Conservation (phyloP, 371 early-diverging fungal genomes). For the Rhizopus delemar region DNA sequence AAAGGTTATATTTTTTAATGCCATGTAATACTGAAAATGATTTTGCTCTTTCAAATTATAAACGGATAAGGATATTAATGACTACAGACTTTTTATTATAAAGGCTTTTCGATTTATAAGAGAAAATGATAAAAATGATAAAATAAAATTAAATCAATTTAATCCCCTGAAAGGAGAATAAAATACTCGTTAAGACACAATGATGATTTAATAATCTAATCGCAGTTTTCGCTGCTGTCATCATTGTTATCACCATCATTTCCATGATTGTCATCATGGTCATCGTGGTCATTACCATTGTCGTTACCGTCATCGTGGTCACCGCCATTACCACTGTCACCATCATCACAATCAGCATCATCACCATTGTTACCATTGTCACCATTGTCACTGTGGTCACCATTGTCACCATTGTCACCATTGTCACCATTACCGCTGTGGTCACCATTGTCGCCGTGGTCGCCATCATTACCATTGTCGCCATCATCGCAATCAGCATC, state of each 20-base stretch:
- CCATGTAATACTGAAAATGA: too few species aligned
- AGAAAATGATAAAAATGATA: conserved; percentile 4
- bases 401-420: not conserved
- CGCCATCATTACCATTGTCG: conserved; percentile 5
- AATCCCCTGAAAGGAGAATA: not conserved
- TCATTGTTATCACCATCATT: not conserved
- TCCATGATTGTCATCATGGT: not conserved
- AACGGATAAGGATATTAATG: not conserved
- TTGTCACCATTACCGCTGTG: not conserved
- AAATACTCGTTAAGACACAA: conserved; percentile 1
- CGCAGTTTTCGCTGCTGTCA: conserved; percentile 1
- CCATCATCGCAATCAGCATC: conserved; percentile 1
- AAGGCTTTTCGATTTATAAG: conserved; percentile 7
- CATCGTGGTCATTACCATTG: not conserved
- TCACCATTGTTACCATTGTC: not conserved
- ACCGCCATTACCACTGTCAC: not conserved
- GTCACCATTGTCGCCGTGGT: conserved; percentile 9
- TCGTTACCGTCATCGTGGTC: not conserved
- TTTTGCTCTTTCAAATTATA: too few species aligned
- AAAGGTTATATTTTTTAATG: not conserved
- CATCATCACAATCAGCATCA: not conserved
- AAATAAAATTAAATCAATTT: conserved; percentile 2
- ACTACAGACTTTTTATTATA: conserved; percentile 18
- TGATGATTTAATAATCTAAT: not conserved
- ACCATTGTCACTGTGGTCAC: not conserved